Evolutionary conservation across 805 yeast species (phyloP).

Genomic region (Starmerella apicola): DNA sequence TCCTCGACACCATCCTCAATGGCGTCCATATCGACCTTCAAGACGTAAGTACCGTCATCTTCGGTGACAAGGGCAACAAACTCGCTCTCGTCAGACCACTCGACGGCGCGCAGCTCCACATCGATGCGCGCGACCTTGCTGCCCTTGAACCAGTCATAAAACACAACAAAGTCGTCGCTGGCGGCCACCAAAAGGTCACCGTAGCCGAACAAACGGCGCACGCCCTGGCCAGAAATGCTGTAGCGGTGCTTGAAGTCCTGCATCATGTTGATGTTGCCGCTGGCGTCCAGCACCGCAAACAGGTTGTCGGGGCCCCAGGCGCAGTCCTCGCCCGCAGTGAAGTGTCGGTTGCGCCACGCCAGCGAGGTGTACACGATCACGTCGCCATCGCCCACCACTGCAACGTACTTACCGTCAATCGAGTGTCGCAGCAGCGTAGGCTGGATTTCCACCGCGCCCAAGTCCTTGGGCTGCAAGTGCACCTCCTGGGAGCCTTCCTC

Average conservation of each 20-base stretch:
- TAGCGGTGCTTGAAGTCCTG: conserved; percentile 63
- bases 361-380: conserved; percentile 89
- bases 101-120: conserved; percentile 58
- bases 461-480: conserved; percentile 69
- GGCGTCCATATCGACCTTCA: conserved; percentile 56
- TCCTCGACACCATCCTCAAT: conserved; percentile 50
- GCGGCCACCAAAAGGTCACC: conserved; percentile 69
- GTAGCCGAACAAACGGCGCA: conserved; percentile 79
- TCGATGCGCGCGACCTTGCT: conserved; percentile 75
- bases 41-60: conserved; percentile 58
- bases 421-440: conserved; percentile 83
- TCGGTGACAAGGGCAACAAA: conserved; percentile 60
- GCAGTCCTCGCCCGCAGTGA: conserved; percentile 81
- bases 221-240: conserved; percentile 48
- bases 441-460: conserved; percentile 88
- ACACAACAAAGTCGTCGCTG: conserved; percentile 62
- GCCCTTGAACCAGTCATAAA: conserved; percentile 91
- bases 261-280: conserved; percentile 53
- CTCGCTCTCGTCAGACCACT: conserved; percentile 93
- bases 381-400: conserved; percentile 97
- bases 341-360: conserved; percentile 95
- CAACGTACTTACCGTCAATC: conserved; percentile 93
- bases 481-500: conserved; percentile 27
- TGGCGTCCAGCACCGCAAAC: conserved; percentile 65
- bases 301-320: conserved; percentile 92